Percentiles rank a stretch among this genome's conserved stretches.
phyloP scores from a whole-genome alignment of 495 filamentous ascomycete genomes.

The Aspergillus hancockii region DNA sequence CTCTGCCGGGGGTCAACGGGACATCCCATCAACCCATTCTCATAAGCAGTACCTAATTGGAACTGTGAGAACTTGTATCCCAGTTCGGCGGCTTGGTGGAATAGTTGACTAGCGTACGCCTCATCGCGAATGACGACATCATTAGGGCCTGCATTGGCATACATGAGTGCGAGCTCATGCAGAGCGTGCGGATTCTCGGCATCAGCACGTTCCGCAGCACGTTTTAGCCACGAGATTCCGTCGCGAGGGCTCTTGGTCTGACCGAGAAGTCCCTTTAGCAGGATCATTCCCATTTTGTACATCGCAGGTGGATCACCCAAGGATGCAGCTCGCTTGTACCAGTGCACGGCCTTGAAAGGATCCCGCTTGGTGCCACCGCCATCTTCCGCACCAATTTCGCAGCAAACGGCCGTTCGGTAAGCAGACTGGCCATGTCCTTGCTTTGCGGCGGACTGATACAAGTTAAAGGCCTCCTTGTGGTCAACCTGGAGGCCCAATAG shows the following conservation, averaged over 20 bases:
- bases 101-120: slow-evolving; percentile 72
- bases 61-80: slow-evolving; percentile 97
- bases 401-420: slow-evolving; percentile 95
- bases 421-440: slow-evolving; percentile 80
- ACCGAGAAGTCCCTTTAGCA: slow-evolving; percentile 89
- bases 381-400: slow-evolving; percentile 92
- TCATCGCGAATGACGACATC: slow-evolving; percentile 79
- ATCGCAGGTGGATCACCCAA: slow-evolving; percentile 90
- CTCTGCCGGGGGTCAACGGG: slow-evolving; percentile 77
- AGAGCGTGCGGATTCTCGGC: slow-evolving; percentile 91
- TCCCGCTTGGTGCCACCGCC: slow-evolving; percentile 90
- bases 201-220: slow-evolving; percentile 86
- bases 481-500: slow-evolving; percentile 69
- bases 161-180: slow-evolving; percentile 87
- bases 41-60: slow-evolving; percentile 80
- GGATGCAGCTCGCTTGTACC: slow-evolving; percentile 91
- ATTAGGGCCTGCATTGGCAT: slow-evolving; percentile 68
- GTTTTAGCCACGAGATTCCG: slow-evolving; percentile 87
- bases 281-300: slow-evolving; percentile 98
- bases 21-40: slow-evolving; percentile 83
- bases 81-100: slow-evolving; percentile 83
- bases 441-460: slow-evolving; percentile 95
- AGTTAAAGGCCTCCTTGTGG: slow-evolving; percentile 82
- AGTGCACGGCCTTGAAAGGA: slow-evolving; percentile 90
- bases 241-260: slow-evolving; percentile 82